Base-by-base conservation (phyloP, 208 protist species). In the Leptomonas seymouri region DNA sequence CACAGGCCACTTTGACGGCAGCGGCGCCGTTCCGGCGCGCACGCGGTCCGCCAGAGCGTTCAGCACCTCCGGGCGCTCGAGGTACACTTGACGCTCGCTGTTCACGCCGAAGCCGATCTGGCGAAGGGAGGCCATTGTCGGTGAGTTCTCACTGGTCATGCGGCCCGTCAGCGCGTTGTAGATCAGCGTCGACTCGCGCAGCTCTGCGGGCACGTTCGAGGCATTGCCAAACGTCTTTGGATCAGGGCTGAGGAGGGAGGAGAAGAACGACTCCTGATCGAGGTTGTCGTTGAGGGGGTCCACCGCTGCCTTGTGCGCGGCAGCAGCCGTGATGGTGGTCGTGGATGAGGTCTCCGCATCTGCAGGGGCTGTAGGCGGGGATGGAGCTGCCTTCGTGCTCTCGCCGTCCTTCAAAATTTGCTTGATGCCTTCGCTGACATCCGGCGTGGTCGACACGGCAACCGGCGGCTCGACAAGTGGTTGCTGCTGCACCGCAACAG, bases 101-200 rank as follows among this genome's bases (percentile, higher is more conserved):
- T 93, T 94, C 69, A 96, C 56, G 45, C 85, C 85, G 64, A 96
- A 96, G 18, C 91, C 91, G 44, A 96, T 83, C 30, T 81, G 81
- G 27, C 75, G 77, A 25, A 96, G 65, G 48, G 61, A 86, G 49
- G 55, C 21, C 45, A 96, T 80, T 2, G 84, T 84, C 41, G 62
- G 68, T 15, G 90, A 90, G 36, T 51, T 78, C 59, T 93, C 87
- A 39, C 82, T 93, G 11, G 86, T 90, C 87, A 95, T 92, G 77
- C 90, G 90, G 30, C 90, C 90, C 30, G 70, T 95, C 11, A 95
- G 64, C 9, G 90, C 78, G 75, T 95, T 95, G 76, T 93, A 95
- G 39, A 95, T 80, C 31, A 95, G 79, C 49, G 77, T 82, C 11
- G 71, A 76, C 55, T 82, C 66, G n/a, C 59, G 67, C 41, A 46